Conservation (phyloP, 352 stramenopile species). For the Phytophthora agathidicida region DNA sequence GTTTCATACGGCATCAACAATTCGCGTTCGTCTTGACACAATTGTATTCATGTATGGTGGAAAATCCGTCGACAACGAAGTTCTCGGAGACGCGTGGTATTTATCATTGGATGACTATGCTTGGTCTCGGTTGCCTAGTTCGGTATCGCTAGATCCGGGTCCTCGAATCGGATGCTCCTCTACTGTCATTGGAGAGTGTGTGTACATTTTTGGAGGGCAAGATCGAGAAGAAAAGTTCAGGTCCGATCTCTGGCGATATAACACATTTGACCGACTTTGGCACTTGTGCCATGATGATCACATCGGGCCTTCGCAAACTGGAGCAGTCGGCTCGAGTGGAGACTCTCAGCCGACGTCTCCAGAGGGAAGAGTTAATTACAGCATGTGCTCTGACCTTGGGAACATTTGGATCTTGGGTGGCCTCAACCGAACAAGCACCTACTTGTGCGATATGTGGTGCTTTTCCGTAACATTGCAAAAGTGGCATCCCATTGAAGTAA, state of each 20-base stretch:
- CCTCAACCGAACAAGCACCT: slow-evolving; percentile 43
- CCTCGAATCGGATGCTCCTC: slow-evolving; percentile 70
- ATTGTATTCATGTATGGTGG: slow-evolving; percentile 89
- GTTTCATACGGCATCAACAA: slow-evolving; percentile 70
- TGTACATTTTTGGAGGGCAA: slow-evolving; percentile 84
- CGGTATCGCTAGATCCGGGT: slow-evolving; percentile 77
- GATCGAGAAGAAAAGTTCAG: slow-evolving; percentile 82
- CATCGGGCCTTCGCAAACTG: slow-evolving; percentile 46
- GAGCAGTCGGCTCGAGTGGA: slow-evolving; percentile 8
- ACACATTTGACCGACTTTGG: slow-evolving; percentile 89
- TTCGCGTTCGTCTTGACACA: slow-evolving; percentile 74
- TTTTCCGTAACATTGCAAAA: slow-evolving; percentile 73
- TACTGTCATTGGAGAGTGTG: slow-evolving; percentile 79
- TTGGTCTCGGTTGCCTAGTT: slow-evolving; percentile 79
- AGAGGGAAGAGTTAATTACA: slow-evolving; percentile 65
- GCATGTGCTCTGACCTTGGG: slow-evolving; percentile 76
- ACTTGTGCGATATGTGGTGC: slow-evolving; percentile 78
- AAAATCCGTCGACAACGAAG: slow-evolving; percentile 71
- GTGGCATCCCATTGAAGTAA: slow-evolving; percentile 66
- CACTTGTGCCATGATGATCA: slow-evolving; percentile 87
- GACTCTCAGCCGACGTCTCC: slow-evolving; percentile 60
- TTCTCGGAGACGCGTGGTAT: slow-evolving; percentile 83
- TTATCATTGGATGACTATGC: slow-evolving; percentile 82
- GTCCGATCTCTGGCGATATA: slow-evolving; percentile 86
- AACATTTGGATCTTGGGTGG: slow-evolving; percentile 87